Evolutionary conservation across 805 yeast genomes (phyloP).

Genomic region (Saccharomycopsis babjevae): DNA sequence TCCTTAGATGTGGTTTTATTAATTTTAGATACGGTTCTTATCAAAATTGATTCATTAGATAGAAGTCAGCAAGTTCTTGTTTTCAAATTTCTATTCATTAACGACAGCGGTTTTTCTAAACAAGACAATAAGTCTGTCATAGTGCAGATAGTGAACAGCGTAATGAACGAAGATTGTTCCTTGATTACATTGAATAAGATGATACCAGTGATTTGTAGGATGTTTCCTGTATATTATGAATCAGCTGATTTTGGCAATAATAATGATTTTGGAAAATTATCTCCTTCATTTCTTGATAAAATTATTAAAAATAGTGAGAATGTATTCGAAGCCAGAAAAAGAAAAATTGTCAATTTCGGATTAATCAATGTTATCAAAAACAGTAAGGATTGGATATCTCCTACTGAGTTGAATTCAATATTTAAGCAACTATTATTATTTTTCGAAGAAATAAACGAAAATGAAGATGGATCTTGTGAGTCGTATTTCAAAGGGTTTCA

Average conservation of each 20-base stretch:
- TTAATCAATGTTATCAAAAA: conserved; percentile 21
- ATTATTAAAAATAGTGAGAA: conserved; percentile 18
- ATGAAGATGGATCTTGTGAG: conserved; percentile 43
- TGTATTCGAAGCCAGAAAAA: conserved; percentile 64
- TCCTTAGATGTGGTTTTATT: conserved; percentile 46
- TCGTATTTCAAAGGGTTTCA: conserved; percentile 37
- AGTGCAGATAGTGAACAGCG: conserved; percentile 23
- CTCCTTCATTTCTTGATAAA: neutral
- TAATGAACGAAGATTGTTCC: conserved; percentile 23
- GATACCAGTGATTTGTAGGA: conserved; percentile 6
- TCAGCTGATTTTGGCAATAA: neutral
- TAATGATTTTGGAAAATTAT: neutral
- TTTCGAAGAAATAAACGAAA: conserved; percentile 69
- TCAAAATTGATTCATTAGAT: conserved; percentile 27
- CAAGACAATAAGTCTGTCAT: conserved; percentile 12
- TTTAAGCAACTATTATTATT: conserved; percentile 40
- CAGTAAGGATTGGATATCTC: neutral
- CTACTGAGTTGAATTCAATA: conserved; percentile 15
- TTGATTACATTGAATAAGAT: conserved; percentile 23
- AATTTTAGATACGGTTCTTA: conserved; percentile 39
- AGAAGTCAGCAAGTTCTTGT: conserved; percentile 21
- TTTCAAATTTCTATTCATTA: conserved; percentile 13
- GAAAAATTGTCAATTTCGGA: conserved; percentile 37
- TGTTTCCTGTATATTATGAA: conserved; percentile 3
- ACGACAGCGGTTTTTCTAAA: neutral